Conservation (phyloP, 768 basidiomycete species). For the Panaeolus cyanescens region DNA sequence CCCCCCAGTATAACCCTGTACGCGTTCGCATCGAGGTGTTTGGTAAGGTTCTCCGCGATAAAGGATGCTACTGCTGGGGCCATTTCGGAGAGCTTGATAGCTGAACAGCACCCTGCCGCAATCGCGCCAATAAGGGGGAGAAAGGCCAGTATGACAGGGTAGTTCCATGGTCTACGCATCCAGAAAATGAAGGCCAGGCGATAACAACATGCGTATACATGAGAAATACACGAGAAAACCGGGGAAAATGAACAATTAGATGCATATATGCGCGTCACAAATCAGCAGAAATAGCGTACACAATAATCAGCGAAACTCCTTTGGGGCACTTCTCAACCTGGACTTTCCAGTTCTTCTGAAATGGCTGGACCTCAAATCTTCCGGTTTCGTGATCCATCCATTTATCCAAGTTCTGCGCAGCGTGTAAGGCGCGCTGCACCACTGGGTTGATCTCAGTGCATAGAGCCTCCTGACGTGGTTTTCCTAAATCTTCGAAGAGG, state of each 20-base stretch:
- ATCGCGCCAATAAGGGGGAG: constrained; percentile 72
- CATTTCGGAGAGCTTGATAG: constrained; percentile 70
- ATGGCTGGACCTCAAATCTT: constrained; percentile 34
- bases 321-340: constrained; percentile 58
- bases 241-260: not conserved
- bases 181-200: no score
- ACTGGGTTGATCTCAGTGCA: constrained; percentile 45
- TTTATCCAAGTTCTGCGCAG: constrained; percentile 51
- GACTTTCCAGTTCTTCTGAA: constrained; percentile 54
- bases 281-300: constrained; percentile 40
- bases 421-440: constrained; percentile 42
- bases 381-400: constrained; percentile 52
- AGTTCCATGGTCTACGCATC: constrained; percentile 66
- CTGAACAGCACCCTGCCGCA: constrained; percentile 68
- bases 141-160: constrained; percentile 55
- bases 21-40: constrained; percentile 10
- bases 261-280: not conserved
- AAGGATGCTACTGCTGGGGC: constrained; percentile 49
- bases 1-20: constrained; percentile 10
- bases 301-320: constrained; percentile 61
- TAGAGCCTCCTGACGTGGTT: constrained; percentile 43
- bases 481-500: constrained; percentile 47
- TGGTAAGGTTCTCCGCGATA: constrained; percentile 26
- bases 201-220: not conserved
- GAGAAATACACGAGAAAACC: not conserved